These are phyloP conservation scores for Sordaria brevicollis DNA, from an alignment of 495 filamentous ascomycete species.

Conservation along the genomic window DNA sequence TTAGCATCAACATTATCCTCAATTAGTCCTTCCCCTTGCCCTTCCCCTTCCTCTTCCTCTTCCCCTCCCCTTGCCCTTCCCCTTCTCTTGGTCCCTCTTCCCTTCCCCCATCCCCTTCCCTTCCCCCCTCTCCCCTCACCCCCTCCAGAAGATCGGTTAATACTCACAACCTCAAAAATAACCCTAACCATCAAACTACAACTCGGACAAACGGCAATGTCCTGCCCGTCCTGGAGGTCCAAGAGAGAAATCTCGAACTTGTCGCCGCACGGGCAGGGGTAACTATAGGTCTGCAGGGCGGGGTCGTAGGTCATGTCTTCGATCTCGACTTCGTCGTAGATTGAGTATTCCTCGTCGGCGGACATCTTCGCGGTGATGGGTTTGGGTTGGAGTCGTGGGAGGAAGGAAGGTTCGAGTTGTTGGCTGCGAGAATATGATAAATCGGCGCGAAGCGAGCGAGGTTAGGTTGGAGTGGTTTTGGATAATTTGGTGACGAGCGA, in stretches of 20 bases:
- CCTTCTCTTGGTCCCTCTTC: not conserved
- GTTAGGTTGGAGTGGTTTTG: too few relatives aligned
- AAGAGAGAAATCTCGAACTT: slow-evolving; percentile 84
- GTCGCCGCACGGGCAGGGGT: slow-evolving; percentile 95
- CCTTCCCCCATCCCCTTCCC: not conserved
- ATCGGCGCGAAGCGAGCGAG: not conserved
- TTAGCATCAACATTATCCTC: slow-evolving; percentile 4
- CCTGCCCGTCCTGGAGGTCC: slow-evolving; percentile 78
- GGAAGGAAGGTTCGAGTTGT: not conserved
- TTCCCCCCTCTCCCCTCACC: not conserved
- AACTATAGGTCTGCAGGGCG: slow-evolving; percentile 77
- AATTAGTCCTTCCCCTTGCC: not conserved
- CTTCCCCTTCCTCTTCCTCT: not conserved
- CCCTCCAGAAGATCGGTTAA: not conserved
- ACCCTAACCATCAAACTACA: slow-evolving; percentile 94
- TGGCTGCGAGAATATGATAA: not conserved
- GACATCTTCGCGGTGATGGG: slow-evolving; percentile 42
- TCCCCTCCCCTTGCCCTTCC: not conserved
- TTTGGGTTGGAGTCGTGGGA: not conserved
- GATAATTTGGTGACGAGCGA: too few relatives aligned
- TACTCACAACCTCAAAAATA: slow-evolving; percentile 75
- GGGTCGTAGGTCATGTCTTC: slow-evolving; percentile 96
- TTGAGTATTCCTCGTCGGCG: slow-evolving; percentile 53
- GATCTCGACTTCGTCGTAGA: slow-evolving; percentile 99
- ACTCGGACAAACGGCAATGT: slow-evolving; percentile 90